These are phyloP conservation scores for Podila epicladia DNA, from an alignment of 192 early-diverging fungal genomes.

Conservation along the genomic window DNA sequence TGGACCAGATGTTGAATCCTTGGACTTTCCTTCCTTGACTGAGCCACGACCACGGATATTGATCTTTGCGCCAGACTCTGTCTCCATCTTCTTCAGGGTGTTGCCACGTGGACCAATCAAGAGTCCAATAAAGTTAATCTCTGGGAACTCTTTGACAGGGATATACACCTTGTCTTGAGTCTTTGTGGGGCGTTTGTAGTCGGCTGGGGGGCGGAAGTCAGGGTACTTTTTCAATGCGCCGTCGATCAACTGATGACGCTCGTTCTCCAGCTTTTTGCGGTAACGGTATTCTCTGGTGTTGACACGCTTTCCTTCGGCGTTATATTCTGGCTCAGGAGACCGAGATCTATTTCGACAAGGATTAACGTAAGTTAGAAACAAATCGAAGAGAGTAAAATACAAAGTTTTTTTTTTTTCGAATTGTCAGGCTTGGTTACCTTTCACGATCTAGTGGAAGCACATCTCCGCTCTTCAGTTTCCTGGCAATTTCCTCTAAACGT, in stretches of 20 bases:
- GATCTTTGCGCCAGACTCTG: constrained; percentile 94
- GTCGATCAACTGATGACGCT: constrained; percentile 88
- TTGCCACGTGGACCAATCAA: constrained; percentile 97
- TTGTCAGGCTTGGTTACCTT: constrained; percentile 57
- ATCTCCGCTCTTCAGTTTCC: constrained; percentile 83
- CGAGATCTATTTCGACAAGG: constrained; percentile 75
- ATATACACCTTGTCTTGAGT: constrained; percentile 95
- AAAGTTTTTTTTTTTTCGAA: no score
- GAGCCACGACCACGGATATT: constrained; percentile 96
- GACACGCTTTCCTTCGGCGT: constrained; percentile 92
- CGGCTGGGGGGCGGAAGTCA: constrained; percentile 87
- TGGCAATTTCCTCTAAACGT: constrained; percentile 91
- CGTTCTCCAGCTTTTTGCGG: constrained; percentile 92
- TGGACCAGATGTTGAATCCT: constrained; percentile 58
- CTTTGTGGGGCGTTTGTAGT: constrained; percentile 88
- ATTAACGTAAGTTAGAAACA: constrained; percentile 1
- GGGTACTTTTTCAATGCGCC: constrained; percentile 79
- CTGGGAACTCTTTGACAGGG: constrained; percentile 94
- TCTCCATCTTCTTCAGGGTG: constrained; percentile 95
- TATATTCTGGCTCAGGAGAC: constrained; percentile 95
- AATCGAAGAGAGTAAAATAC: background rate
- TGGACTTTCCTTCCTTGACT: constrained; percentile 93
- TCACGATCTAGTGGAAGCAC: constrained; percentile 82
- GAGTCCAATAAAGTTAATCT: constrained; percentile 98
- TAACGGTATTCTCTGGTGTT: constrained; percentile 96